These are phyloP conservation scores for Ceratocystis cubensis DNA, from an alignment of 2,329 filamentous ascomycete genomes.

Conservation along the genomic window DNA sequence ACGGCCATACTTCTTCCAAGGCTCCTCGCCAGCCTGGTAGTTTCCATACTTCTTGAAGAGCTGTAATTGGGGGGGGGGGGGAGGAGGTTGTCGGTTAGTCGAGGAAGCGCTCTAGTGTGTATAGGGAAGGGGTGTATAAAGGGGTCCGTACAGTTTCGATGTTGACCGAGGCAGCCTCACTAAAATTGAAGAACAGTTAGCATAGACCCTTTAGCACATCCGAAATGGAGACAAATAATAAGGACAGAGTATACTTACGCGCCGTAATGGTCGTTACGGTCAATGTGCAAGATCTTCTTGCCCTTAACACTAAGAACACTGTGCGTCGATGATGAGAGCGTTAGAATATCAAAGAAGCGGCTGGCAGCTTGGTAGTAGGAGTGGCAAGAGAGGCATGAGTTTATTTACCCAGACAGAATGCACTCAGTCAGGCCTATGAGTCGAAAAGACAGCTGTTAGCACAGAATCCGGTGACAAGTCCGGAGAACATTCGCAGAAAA, in stretches of 20 bases:
- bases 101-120: not conserved
- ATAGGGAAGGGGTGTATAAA: constrained; percentile 18
- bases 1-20: constrained; percentile 96
- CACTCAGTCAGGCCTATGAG: constrained; percentile 84
- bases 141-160: constrained; percentile 63
- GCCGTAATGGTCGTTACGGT: constrained; percentile 96
- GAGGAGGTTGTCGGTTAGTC: not conserved
- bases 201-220: constrained; percentile 23
- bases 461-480: not conserved
- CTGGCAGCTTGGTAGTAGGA: not conserved
- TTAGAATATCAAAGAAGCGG: constrained; percentile 9
- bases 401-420: constrained; percentile 81
- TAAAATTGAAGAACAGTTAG: constrained; percentile 17
- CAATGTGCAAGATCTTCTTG: constrained; percentile 97
- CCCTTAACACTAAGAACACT: constrained; percentile 96
- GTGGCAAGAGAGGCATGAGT: not conserved
- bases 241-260: constrained; percentile 48
- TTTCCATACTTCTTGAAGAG: constrained; percentile 97
- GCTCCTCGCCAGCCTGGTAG: constrained; percentile 64
- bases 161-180: constrained; percentile 92
- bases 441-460: constrained; percentile 22
- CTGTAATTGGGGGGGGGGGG: constrained; percentile 32
- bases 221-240: constrained; percentile 19
- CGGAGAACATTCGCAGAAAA: too few species aligned
- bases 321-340: constrained; percentile 20